A percentile compares a stretch with the other conserved stretches of the same genome.
phyloP scores from a whole-genome alignment of 2,329 filamentous ascomycete species.

The Venturia aucupariae region DNA sequence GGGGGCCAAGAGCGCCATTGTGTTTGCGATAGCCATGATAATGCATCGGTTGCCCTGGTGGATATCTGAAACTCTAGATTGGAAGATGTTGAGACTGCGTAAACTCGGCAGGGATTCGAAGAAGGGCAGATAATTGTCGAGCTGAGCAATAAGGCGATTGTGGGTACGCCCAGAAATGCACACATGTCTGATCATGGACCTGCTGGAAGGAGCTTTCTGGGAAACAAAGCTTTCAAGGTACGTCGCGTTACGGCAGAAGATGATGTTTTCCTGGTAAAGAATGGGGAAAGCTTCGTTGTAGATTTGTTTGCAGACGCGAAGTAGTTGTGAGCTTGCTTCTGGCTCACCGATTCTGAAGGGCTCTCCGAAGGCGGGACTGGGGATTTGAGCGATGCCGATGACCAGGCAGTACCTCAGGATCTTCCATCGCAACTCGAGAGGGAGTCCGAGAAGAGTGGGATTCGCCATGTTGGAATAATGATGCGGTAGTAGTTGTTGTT shows the following conservation, averaged over 20 bases:
- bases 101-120: background rate
- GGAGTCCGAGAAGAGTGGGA: background rate
- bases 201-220: background rate
- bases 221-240: background rate
- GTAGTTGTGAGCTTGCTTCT: background rate
- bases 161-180: background rate
- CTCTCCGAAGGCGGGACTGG: background rate
- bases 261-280: constrained; percentile 6
- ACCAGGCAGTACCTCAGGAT: background rate
- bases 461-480: background rate
- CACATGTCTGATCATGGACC: background rate
- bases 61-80: background rate
- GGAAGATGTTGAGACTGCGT: background rate
- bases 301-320: constrained; percentile 7
- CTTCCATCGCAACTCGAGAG: background rate
- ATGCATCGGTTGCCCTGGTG: background rate
- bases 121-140: background rate
- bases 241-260: background rate
- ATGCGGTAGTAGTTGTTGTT: background rate
- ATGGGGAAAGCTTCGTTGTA: background rate
- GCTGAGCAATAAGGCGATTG: background rate
- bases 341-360: background rate
- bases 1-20: background rate
- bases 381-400: background rate
- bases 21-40: background rate